phyloP scores from a whole-genome alignment of 163 green algal species.

The Chloroidium sp. region DNA sequence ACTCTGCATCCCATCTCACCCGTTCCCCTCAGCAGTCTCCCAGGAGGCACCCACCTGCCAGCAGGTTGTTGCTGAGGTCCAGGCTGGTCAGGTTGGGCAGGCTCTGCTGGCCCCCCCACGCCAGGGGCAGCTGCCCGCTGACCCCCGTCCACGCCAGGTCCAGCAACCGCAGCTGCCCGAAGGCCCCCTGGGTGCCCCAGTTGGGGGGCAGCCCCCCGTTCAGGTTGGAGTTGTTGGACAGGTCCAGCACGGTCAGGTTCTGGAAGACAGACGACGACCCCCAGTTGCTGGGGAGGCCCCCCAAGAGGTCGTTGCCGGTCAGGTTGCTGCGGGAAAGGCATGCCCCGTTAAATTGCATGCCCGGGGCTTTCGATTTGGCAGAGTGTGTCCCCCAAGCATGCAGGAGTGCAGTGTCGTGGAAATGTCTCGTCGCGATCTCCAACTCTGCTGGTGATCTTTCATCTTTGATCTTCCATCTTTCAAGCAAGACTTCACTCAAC shows the following conservation, averaged over 20 bases:
- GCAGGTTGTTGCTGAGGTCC: slow-evolving; percentile 11
- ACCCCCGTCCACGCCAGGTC: slow-evolving; percentile 12
- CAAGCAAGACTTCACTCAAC: no score
- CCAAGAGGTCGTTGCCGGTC: slow-evolving; percentile 17
- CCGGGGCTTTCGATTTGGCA: no score
- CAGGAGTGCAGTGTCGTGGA: no score
- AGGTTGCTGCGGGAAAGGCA: slow-evolving; percentile 14
- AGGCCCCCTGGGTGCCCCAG: slow-evolving; percentile 9
- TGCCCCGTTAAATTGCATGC: not conserved
- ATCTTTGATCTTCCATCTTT: no score
- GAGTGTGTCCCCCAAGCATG: no score
- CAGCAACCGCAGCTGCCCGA: slow-evolving; percentile 13
- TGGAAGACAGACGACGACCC: slow-evolving; percentile 6
- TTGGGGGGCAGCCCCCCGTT: slow-evolving; percentile 8
- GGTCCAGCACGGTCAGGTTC: slow-evolving; percentile 17
- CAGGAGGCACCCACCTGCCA: slow-evolving; percentile 2
- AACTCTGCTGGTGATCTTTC: no score
- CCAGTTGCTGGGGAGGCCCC: slow-evolving; percentile 15
- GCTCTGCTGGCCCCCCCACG: slow-evolving; percentile 7
- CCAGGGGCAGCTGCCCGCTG: slow-evolving; percentile 13
- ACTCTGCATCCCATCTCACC: no score
- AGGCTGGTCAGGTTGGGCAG: slow-evolving; percentile 12
- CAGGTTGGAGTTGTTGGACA: slow-evolving; percentile 10
- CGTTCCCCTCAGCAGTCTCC: no score
- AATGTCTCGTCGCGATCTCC: no score